phyloP scores from a whole-genome alignment of 163 green algal genomes.

The Volvox carteri region DNA sequence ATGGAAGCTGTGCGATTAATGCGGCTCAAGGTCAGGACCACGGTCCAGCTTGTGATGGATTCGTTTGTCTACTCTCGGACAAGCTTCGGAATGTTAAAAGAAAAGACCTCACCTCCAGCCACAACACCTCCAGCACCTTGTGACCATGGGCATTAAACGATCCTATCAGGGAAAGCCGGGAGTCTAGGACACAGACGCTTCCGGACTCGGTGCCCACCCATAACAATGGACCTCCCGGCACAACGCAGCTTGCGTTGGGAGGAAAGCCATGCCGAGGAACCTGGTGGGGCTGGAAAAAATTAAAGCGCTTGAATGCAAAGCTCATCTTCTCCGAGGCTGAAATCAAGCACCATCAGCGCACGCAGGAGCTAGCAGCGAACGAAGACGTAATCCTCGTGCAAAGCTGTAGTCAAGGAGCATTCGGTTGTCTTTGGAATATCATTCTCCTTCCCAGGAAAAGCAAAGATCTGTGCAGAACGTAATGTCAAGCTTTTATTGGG shows the following conservation, averaged over 20 bases:
- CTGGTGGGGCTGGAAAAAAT: constrained; percentile 80
- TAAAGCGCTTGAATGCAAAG: constrained; percentile 86
- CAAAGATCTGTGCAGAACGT: no score
- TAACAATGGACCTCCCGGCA: constrained; percentile 51
- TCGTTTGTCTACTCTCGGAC: no score
- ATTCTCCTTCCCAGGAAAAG: no score
- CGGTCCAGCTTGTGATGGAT: no score
- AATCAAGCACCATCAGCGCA: background rate
- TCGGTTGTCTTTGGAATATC: no score
- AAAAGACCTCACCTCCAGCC: constrained; percentile 56
- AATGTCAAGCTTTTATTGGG: no score
- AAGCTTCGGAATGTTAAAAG: no score
- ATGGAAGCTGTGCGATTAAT: no score
- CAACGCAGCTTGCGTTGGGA: constrained; percentile 66
- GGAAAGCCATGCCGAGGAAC: constrained; percentile 67
- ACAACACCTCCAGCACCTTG: constrained; percentile 68
- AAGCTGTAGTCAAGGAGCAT: no score
- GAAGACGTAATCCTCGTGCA: no score
- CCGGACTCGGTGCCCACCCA: constrained; percentile 74
- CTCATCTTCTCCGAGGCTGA: constrained; percentile 60
- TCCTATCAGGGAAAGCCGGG: constrained; percentile 43
- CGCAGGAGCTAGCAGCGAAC: no score
- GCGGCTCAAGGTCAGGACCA: no score
- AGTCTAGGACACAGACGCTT: constrained; percentile 67
- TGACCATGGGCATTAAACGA: constrained; percentile 65